Conservation (phyloP, 1,139 yeast genomes). For the Saccharomyces hybrid region DNA sequence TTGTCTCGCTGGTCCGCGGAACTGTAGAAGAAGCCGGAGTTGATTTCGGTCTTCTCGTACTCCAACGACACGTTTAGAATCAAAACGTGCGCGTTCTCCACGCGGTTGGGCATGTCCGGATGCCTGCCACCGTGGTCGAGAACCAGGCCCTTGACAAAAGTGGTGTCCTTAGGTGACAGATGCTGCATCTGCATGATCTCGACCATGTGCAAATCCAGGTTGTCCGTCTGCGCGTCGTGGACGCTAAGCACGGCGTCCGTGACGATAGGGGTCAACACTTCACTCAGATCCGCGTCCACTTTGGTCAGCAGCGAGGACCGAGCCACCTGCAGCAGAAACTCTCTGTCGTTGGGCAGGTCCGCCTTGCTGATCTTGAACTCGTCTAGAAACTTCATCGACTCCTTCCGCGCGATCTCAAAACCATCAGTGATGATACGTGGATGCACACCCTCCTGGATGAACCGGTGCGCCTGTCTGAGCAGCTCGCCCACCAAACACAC, state of each 20-base stretch:
- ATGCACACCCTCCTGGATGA: constrained; percentile 87
- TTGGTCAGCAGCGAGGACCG: constrained; percentile 84
- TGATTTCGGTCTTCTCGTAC: constrained; percentile 96
- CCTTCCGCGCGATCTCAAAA: constrained; percentile 80
- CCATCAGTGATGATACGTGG: constrained; percentile 95
- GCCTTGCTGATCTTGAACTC: constrained; percentile 40
- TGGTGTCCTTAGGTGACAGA: constrained; percentile 76
- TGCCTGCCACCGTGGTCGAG: constrained; percentile 98
- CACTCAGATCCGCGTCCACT: constrained; percentile 66
- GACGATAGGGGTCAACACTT: constrained; percentile 83
- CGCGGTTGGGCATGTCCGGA: constrained; percentile 95
- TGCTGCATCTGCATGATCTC: constrained; percentile 99
- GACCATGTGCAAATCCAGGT: constrained; percentile 89
- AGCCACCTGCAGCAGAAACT: constrained; percentile 84
- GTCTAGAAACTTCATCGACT: constrained; percentile 62
- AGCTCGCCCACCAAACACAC: constrained; percentile 91
- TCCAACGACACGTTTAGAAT: constrained; percentile 91
- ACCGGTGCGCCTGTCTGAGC: constrained; percentile 89
- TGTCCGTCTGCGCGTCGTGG: constrained; percentile 42
- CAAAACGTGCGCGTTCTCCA: constrained; percentile 75
- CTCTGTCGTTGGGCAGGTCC: constrained; percentile 53
- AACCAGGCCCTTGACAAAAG: constrained; percentile 79
- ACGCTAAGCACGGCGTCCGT: constrained; percentile 92
- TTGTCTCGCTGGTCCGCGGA: constrained; percentile 95
- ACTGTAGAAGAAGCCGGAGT: constrained; percentile 92